Evolutionary conservation across 805 yeast genomes (phyloP).

Genomic region (Suhomyces tanzawaensis): DNA sequence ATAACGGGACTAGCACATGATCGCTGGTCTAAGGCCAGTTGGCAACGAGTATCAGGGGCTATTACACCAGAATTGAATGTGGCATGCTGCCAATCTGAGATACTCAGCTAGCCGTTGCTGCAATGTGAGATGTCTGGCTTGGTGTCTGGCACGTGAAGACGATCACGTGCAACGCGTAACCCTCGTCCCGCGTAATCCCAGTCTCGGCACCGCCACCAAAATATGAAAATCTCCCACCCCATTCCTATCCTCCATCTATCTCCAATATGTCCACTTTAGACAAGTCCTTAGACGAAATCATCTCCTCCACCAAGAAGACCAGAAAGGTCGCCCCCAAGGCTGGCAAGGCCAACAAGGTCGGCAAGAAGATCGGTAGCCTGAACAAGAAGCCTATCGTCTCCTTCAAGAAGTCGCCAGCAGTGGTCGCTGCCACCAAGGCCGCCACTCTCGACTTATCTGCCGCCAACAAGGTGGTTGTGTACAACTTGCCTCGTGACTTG

Average conservation of each 20-base stretch:
- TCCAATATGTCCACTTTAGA: conserved; percentile 74
- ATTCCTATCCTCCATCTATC: conserved; percentile 4
- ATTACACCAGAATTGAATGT: too few species aligned
- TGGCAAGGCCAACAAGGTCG: conserved; percentile 33
- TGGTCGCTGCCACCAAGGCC: conserved; percentile 13
- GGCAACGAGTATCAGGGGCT: too few species aligned
- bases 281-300: conserved; percentile 92
- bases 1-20: too few species aligned
- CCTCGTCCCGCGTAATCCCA: too few species aligned
- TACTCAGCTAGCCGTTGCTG: too few species aligned
- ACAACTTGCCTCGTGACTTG: conserved; percentile 81
- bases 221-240: too few species aligned
- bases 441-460: conserved; percentile 45
- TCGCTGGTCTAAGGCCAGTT: too few species aligned
- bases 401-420: conserved; percentile 27
- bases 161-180: too few species aligned
- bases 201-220: too few species aligned
- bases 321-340: conserved; percentile 25
- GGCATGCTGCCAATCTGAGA: too few species aligned
- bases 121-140: too few species aligned
- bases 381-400: conserved; percentile 26
- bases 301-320: conserved; percentile 51
- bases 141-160: too few species aligned
- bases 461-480: conserved; percentile 81
- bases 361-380: conserved; percentile 31